A percentile compares a stretch with the other conserved stretches of the same genome.
Conservation (phyloP, 2,329 filamentous ascomycete species). For the Exophiala sp. region DNA sequence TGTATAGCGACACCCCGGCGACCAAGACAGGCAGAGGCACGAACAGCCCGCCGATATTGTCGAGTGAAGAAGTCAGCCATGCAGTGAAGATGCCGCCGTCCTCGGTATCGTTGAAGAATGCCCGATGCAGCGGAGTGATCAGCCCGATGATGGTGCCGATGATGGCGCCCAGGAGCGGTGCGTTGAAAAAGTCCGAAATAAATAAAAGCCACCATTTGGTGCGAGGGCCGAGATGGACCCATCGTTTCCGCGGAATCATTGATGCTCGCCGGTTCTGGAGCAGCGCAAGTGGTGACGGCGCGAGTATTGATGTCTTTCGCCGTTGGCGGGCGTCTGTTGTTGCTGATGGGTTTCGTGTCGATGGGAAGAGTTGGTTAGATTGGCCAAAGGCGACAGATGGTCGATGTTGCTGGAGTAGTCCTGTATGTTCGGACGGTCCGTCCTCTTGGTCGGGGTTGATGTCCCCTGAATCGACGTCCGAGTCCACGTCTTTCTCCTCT, state of each 20-base stretch:
- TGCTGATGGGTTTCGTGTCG: slow-evolving; percentile 20
- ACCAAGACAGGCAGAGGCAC: slow-evolving; percentile 60
- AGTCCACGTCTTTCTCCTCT: slow-evolving; percentile 36
- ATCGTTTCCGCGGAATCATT: slow-evolving; percentile 27
- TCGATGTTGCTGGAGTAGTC: slow-evolving; percentile 6
- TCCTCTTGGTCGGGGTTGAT: slow-evolving; percentile 23
- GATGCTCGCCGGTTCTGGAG: slow-evolving; percentile 15
- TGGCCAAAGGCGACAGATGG: background rate
- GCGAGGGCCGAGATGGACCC: slow-evolving; percentile 35
- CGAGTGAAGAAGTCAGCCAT: slow-evolving; percentile 58
- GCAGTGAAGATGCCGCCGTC: slow-evolving; percentile 60
- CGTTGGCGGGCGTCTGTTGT: background rate
- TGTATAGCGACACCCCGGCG: slow-evolving; percentile 60
- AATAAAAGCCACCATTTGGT: slow-evolving; percentile 37
- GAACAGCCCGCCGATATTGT: slow-evolving; percentile 59
- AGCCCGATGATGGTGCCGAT: slow-evolving; percentile 56
- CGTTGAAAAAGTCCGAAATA: slow-evolving; percentile 52
- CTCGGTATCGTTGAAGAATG: slow-evolving; percentile 55
- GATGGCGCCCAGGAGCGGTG: slow-evolving; percentile 56
- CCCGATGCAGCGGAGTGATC: slow-evolving; percentile 52
- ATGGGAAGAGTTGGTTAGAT: slow-evolving; percentile 47
- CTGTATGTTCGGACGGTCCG: slow-evolving; percentile 21
- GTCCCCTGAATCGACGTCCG: background rate
- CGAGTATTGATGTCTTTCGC: slow-evolving; percentile 3
- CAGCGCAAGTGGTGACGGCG: background rate